Percentiles rank a stretch among this genome's conserved stretches.
Conservation (phyloP, 257 asterid genomes). For the Solanum chmielewskii region DNA sequence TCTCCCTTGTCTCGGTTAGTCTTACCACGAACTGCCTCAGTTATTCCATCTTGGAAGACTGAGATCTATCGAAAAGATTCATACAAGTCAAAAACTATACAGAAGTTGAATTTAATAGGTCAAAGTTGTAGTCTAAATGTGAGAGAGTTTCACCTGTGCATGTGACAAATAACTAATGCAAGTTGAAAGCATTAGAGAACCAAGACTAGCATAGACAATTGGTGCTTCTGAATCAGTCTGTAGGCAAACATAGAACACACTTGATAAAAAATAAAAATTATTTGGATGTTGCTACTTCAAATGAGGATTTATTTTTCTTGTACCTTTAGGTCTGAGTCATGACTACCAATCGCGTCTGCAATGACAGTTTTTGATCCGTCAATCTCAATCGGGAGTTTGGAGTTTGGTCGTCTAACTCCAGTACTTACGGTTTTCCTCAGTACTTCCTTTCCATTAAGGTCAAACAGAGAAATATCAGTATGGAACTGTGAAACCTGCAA, state of each 20-base stretch:
- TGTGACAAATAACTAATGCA: constrained; percentile 82
- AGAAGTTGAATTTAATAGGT: background rate
- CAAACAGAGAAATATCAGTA: constrained; percentile 68
- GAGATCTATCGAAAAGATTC: constrained; percentile 35
- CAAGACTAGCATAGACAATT: constrained; percentile 76
- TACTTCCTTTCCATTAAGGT: constrained; percentile 74
- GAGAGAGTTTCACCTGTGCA: constrained; percentile 48
- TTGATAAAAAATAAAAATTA: background rate
- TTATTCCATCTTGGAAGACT: constrained; percentile 78
- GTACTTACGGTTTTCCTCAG: constrained; percentile 69
- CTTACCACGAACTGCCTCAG: constrained; percentile 70
- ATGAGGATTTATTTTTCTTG: background rate
- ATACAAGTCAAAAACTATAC: background rate
- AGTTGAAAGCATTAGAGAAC: constrained; percentile 85
- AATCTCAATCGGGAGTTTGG: constrained; percentile 74
- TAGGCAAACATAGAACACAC: background rate
- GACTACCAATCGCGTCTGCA: constrained; percentile 64
- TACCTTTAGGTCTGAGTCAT: constrained; percentile 82
- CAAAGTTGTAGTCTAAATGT: background rate
- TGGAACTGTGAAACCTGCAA: constrained; percentile 67
- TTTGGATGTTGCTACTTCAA: background rate
- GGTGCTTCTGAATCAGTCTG: constrained; percentile 74
- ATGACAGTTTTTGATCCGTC: constrained; percentile 49
- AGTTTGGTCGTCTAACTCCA: constrained; percentile 73
- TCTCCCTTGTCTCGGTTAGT: constrained; percentile 76